Evolutionary conservation across 345 rosid species (phyloP).

Genomic region (Boechera divaricarpa): DNA sequence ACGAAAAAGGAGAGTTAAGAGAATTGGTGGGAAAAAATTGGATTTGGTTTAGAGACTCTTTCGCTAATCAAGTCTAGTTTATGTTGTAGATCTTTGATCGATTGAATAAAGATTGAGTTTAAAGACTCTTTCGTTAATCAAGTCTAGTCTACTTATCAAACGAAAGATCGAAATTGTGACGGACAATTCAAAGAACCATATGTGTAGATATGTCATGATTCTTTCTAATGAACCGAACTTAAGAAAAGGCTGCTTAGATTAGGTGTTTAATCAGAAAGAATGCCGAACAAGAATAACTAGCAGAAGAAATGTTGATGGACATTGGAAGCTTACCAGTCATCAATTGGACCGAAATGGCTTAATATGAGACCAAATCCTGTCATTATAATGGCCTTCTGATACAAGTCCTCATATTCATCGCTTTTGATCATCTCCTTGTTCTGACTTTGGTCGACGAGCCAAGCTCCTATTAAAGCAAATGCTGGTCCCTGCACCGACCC

Average conservation of each 20-base stretch:
- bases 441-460: slow-evolving; percentile 76
- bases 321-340: slow-evolving; percentile 66
- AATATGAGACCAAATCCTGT: slow-evolving; percentile 70
- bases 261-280: background rate
- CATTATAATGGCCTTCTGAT: slow-evolving; percentile 70
- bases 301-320: background rate
- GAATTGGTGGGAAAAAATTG: background rate
- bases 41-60: slow-evolving; percentile 5
- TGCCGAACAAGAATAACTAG: background rate
- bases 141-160: background rate
- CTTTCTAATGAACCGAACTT: background rate
- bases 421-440: slow-evolving; percentile 59
- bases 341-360: slow-evolving; percentile 80
- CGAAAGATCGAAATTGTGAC: background rate
- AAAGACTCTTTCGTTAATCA: no score
- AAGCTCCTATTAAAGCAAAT: slow-evolving; percentile 86
- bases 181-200: background rate
- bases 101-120: background rate
- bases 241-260: background rate
- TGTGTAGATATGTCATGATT: background rate
- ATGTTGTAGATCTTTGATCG: background rate
- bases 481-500: slow-evolving; percentile 68
- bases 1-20: background rate
- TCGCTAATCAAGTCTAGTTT: background rate
- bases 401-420: slow-evolving; percentile 61